Base-by-base conservation (phyloP, 352 stramenopile genomes). In the Globisporangium takayamanum region DNA sequence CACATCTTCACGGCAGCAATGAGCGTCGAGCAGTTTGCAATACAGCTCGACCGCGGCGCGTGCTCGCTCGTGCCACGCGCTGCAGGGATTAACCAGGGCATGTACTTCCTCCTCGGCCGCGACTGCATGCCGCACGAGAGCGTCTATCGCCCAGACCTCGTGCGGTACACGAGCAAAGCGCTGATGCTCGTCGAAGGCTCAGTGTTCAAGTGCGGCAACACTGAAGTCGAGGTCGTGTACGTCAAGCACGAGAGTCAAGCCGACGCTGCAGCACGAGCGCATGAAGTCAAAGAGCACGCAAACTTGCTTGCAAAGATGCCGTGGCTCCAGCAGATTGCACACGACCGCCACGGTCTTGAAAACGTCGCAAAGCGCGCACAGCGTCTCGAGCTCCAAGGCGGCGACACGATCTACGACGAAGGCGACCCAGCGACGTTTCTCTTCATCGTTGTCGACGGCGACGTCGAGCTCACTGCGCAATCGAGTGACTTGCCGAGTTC, bases 51-150 rank as follows among this genome's bases (percentile, higher is more conserved):
- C 51, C 73, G 77, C 25, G 80, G 80, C 2, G 67, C 69, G 15
- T 88, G 80, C 44, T 71, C 77, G 44, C 68, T 90, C 51, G 84
- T 76, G 7, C 76, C 78, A 0, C 78, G 74, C 6, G 69, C 71
- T 15, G 71, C 74, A 20, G 80, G 80, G 2, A 76, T 89, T 50
- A 90, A 88, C 50, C 71, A 84, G 41, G 80, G 78, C 16, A 76
- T 84, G 58, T 90, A 89, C 46, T 89, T 88, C 42, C 54, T 90
- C 7, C 73, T 89, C 12, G 80, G 80, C 0, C 75, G 78, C 6
- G 71, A 88, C 42, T 65, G 57, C 22, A 68, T 82, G 44, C 61
- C 54, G 6, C 74, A 84, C 51, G 72, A 72, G 41, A 48, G 42
- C 2, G 64, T 57, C 22, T 63, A 69, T 22, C 64, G 63, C 16